A percentile compares a stretch with the other conserved stretches of the same genome.
Conservation (phyloP, 2,329 filamentous ascomycete genomes). For the Colletotrichum salicis region DNA sequence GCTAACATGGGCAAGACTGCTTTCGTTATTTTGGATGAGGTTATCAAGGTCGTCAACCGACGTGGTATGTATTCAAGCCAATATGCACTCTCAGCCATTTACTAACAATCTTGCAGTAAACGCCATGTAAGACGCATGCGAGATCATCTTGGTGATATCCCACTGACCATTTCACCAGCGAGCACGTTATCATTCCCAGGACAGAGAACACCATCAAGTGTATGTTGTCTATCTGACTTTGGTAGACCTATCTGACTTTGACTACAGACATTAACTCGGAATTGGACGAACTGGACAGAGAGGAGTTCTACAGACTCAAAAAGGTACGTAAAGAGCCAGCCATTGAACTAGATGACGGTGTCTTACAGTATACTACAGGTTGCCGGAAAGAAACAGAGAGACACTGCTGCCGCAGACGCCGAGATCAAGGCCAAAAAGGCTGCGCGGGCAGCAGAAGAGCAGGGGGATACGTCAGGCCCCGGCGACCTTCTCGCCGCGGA, state of each 20-base stretch:
- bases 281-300: slow-evolving; percentile 94
- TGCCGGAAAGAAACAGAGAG: slow-evolving; percentile 83
- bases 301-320: slow-evolving; percentile 97
- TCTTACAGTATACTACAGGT: slow-evolving; percentile 55
- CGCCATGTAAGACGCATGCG: slow-evolving; percentile 74
- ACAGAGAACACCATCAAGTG: slow-evolving; percentile 99
- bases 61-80: slow-evolving; percentile 69
- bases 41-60: slow-evolving; percentile 98
- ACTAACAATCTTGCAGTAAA: slow-evolving; percentile 70
- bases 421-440: slow-evolving; percentile 76
- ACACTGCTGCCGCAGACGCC: slow-evolving; percentile 76
- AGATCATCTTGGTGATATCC: not conserved
- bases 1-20: slow-evolving; percentile 71
- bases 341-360: not conserved
- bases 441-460: slow-evolving; percentile 47
- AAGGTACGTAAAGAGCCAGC: slow-evolving; percentile 61
- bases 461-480: slow-evolving; percentile 53
- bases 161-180: slow-evolving; percentile 57
- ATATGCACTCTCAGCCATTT: not conserved
- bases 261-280: slow-evolving; percentile 91
- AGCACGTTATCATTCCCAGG: slow-evolving; percentile 95
- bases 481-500: slow-evolving; percentile 78
- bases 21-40: slow-evolving; percentile 97
- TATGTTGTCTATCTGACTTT: slow-evolving; percentile 48
- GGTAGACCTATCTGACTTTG: slow-evolving; percentile 14